These are phyloP conservation scores for Myrica gale DNA, from an alignment of 306 rosid species.

Conservation along the genomic window DNA sequence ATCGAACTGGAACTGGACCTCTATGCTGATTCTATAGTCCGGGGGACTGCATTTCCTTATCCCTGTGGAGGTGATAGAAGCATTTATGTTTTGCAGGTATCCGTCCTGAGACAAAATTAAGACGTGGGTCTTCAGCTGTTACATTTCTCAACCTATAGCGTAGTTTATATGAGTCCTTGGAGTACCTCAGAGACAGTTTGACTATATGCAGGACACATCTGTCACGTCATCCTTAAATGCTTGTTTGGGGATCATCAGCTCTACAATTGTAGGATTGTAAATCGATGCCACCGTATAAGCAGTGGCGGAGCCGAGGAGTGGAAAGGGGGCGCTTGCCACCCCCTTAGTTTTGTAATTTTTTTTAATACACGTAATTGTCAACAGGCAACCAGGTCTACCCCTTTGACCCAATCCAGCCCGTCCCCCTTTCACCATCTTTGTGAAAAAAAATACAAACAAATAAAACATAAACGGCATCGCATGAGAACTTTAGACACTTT, in stretches of 20 bases:
- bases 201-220: conserved; percentile 7
- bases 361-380: too few species aligned
- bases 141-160: conserved; percentile 17
- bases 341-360: too few species aligned
- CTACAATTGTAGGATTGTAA: background rate
- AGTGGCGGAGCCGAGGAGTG: too few species aligned
- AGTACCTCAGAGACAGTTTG: conserved; percentile 18
- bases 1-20: too few species aligned
- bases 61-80: conserved; percentile 20
- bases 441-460: too few species aligned
- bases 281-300: too few species aligned
- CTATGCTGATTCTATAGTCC: background rate
- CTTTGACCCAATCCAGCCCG: too few species aligned
- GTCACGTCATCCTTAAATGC: background rate
- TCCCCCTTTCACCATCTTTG: too few species aligned
- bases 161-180: background rate
- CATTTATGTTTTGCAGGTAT: conserved; percentile 39
- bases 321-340: too few species aligned
- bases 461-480: too few species aligned
- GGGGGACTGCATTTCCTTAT: conserved; percentile 21
- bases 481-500: too few species aligned
- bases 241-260: background rate
- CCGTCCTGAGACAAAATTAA: conserved; percentile 30
- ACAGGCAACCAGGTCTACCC: too few species aligned
- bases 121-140: conserved; percentile 22